Evolutionary conservation across 2,329 filamentous ascomycete species (phyloP), one percentile per base, ranked within the genome.

Genomic region (Talaromyces albobiverticillius): DNA sequence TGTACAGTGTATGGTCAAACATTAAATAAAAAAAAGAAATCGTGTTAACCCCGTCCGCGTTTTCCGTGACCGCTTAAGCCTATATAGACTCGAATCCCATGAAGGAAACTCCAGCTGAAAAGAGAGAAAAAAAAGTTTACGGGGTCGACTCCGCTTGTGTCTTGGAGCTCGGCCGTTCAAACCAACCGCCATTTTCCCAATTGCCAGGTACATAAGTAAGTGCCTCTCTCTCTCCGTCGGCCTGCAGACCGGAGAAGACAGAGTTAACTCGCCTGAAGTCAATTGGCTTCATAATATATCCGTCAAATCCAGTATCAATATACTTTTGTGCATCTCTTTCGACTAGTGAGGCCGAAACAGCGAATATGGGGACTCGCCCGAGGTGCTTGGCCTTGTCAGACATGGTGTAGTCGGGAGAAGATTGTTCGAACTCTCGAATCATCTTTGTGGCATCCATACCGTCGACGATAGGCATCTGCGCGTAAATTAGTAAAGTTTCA

Each of bases 151-250:
- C n/a, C n/a, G n/a, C n/a, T 25, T 45, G 16, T 16, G 41, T n/a
- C 41, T n/a, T 25, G 26, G 20, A 45, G 14, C 13, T 47, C 22
- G 38, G 22, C 22, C 42, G 47, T 16, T 75, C 69, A 59, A 95
- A 94, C 90, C 90, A 96, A 1, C 91, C 91, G 3, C 91, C 91
- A n/a, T 77, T 75, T 62, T 95, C 90, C 91, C 90, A 96, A 43
- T 85, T 69, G 0, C 90, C 90, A 2, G 83, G 76, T 42, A 77
- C 71, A 64, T 95, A 95, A 0, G 91, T 66, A 61, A 83, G 86
- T n/a, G 76, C 70, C 16, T 80, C 70, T 16, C 89, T 79, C 0
- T 79, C 72, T 0, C 80, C 71, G 0, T 80, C 73, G 43, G 89
- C 80, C 2, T 83, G 78, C 36, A 94, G 88, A 1, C 89, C 90